Percentiles rank a stretch among this genome's conserved stretches.
Conservation (phyloP, 257 asterid genomes). For the Solanum bulbocastanum region DNA sequence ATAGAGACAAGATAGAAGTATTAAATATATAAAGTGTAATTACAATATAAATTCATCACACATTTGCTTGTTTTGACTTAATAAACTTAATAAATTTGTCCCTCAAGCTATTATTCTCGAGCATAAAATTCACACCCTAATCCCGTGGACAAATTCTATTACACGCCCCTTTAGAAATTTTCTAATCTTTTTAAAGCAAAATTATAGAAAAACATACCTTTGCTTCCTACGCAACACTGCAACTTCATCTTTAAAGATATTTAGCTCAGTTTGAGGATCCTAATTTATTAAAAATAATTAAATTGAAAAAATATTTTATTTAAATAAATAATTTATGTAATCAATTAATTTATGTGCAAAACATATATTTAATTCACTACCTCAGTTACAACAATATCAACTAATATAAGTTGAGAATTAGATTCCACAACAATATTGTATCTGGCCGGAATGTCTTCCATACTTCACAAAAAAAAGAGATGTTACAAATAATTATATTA, state of each 20-base stretch:
- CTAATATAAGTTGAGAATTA: conserved; percentile 4
- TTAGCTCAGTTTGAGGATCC: conserved; percentile 13
- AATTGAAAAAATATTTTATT: not conserved
- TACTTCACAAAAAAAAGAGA: conserved; percentile 19
- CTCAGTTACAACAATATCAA: conserved; percentile 23
- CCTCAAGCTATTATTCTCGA: no score
- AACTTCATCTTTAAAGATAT: conserved; percentile 36
- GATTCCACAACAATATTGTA: conserved; percentile 20
- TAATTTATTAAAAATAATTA: not conserved
- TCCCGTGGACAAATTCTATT: no score
- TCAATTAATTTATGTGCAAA: not conserved
- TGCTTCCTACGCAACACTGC: conserved; percentile 30
- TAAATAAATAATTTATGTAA: not conserved
- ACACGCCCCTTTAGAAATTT: no score
- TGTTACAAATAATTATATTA: not conserved
- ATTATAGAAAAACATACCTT: conserved; percentile 16
- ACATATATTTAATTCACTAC: conserved; percentile 4
- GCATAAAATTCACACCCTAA: no score
- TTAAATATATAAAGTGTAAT: no score
- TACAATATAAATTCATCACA: no score
- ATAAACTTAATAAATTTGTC: no score
- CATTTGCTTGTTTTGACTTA: no score
- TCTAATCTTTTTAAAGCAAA: not conserved
- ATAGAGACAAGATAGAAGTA: no score
- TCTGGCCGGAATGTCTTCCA: conserved; percentile 50